Evolutionary conservation across 352 stramenopile species (phyloP).

Genomic region (Globisporangium viniferum): DNA sequence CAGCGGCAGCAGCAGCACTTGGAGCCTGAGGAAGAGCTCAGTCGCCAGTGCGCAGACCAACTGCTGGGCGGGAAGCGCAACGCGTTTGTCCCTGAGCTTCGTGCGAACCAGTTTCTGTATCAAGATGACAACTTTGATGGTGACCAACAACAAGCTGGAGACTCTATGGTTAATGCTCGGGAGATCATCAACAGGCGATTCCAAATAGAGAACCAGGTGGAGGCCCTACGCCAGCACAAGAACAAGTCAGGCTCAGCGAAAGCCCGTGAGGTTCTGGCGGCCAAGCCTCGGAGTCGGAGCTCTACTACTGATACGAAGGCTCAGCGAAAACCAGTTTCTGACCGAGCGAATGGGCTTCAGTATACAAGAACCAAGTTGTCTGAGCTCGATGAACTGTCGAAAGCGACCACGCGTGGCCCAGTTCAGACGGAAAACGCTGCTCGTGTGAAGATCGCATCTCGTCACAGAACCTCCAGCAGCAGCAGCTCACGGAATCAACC

Average conservation of each 20-base stretch:
- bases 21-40: slow-evolving; percentile 29
- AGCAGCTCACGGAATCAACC: background rate
- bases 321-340: background rate
- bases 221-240: slow-evolving; percentile 26
- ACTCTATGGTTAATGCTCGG: slow-evolving; percentile 22
- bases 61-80: slow-evolving; percentile 53
- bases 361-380: background rate
- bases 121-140: slow-evolving; percentile 4
- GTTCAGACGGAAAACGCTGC: too few relatives aligned
- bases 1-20: background rate
- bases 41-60: slow-evolving; percentile 42
- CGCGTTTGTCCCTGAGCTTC: slow-evolving; percentile 35
- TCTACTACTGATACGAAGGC: background rate
- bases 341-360: background rate
- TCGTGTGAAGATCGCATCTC: background rate
- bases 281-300: background rate
- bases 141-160: too few relatives aligned
- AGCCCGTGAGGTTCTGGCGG: background rate
- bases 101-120: slow-evolving; percentile 1
- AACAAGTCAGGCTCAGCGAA: background rate
- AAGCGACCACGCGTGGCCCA: too few relatives aligned
- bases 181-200: slow-evolving; percentile 51
- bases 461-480: too few relatives aligned
- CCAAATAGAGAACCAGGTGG: slow-evolving; percentile 37
- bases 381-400: background rate